Evolutionary conservation across 441 rosid genomes (phyloP), one percentile per base, ranked within the genome.

Genomic region (Biscutella laevigata): DNA sequence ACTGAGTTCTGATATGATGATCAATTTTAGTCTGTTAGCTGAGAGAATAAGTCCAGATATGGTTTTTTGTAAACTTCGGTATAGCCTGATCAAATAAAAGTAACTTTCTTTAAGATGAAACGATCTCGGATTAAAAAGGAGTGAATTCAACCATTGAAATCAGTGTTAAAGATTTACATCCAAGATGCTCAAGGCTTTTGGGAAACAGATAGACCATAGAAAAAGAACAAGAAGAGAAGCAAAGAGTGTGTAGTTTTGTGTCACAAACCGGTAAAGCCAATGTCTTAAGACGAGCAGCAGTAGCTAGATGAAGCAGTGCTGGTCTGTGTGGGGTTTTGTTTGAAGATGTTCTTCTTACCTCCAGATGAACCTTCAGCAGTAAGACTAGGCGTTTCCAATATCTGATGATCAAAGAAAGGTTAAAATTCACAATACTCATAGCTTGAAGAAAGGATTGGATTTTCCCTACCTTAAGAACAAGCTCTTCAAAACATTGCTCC

Each of bases 351-450:
- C 75, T 71, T 90, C 65, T 84, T 86, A 70, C 82, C 76, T 29
- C 90, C 90, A 13, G 81, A 70, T 0, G 95, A 80, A 6, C 91
- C 94, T 65, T 86, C 91, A 1, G 88, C 86, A 65, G 79, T 38
- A 30, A 90, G 83, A 64, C 88, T 84, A 0, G 95, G 95, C 0
- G 94, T 81, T 50, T 90, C 97, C 78, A 86, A 74, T 11, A 90
- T 90, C 97, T 90, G 74, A 70, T 57, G 16, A 33, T 14, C n/a
- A 33, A 34, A 55, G 1, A 25, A 26, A 39, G 6, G 17, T 45
- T 16, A 10, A 6, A 41, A 50, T n/a, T n/a, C n/a, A n/a, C n/a
- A n/a, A n/a, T n/a, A n/a, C n/a, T n/a, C n/a, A n/a, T n/a, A n/a
- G 14, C 32, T 53, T 21, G 25, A 38, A 38, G 4, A 11, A 3